Conservation (phyloP, 352 stramenopile species). For the Blastocystis sp. region DNA sequence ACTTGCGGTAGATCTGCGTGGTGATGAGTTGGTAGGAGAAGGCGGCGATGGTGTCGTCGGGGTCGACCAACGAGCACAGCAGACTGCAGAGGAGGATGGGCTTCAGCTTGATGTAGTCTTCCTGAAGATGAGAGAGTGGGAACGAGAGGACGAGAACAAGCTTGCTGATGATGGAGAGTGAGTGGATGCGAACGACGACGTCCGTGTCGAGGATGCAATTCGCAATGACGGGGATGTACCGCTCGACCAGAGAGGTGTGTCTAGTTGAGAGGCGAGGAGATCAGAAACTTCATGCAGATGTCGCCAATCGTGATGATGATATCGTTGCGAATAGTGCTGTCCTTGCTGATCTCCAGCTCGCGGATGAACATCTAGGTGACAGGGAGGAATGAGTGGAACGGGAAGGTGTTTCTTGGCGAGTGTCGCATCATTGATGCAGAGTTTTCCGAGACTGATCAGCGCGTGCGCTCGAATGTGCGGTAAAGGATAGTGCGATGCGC, state of each 20-base stretch:
- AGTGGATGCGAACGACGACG: conserved; percentile 34
- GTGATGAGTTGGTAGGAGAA: conserved; percentile 49
- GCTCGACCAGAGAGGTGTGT: conserved; percentile 44
- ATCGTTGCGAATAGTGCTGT: conserved; percentile 37
- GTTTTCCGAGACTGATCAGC: conserved; percentile 44
- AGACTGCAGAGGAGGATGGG: conserved; percentile 20
- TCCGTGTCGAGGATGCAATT: conserved; percentile 42
- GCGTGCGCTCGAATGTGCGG: conserved; percentile 41
- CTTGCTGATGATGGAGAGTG: conserved; percentile 43
- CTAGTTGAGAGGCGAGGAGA: not conserved
- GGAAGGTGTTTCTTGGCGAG: conserved; percentile 28
- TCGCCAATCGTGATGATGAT: conserved; percentile 53
- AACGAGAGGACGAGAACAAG: not conserved
- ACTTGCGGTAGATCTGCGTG: conserved; percentile 28
- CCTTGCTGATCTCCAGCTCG: conserved; percentile 6
- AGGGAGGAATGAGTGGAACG: not conserved
- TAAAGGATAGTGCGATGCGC: not conserved
- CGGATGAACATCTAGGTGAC: conserved; percentile 44
- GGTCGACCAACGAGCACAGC: not conserved
- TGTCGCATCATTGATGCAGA: conserved; percentile 18
- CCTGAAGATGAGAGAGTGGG: not conserved
- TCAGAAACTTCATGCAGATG: conserved; percentile 27
- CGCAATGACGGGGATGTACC: conserved; percentile 32
- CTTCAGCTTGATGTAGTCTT: conserved; percentile 53
- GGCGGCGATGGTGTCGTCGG: conserved; percentile 1